Base-by-base conservation (phyloP, 2,329 filamentous ascomycete species). In the Xylariaceae sp. region DNA sequence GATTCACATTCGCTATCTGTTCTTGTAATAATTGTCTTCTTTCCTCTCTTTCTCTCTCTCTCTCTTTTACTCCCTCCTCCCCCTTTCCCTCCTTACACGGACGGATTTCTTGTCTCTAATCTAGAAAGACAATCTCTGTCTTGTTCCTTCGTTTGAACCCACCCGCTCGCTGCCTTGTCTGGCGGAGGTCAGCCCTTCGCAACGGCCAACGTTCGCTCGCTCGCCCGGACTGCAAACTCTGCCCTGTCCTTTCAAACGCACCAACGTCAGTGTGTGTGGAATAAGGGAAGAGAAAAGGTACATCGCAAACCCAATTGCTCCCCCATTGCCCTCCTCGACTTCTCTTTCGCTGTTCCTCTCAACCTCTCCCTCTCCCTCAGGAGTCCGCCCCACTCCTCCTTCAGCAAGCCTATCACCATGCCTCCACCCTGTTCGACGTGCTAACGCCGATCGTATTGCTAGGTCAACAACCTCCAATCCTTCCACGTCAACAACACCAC, bases 1-100 rank as follows among this genome's bases (percentile, higher is more conserved):
- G 53, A 58, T 55, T 56, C 49, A 58, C 57, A 54, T 49, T 61
- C 56, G 53, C 56, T 59, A 42, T 47, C 43, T 52, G 40, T 17
- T 36, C 46, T 50, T 53, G 52, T 40, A 46, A 52, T 50, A 47
- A 44, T 54, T 46, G 42, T 49, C 52, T 46, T 48, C 46, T 44
- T 37, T 36, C 45, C 38, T 44, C 42, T 44, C 36, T 37, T 47
- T 47, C 38, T 25, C 43, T 44, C 37, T 33, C 27, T 33, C 42
- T 40, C 29, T 22, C 27, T 39, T 41, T 46, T 45, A 39, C 54
- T 43, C 51, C 47, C 22, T 49, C 50, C 54, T 42, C 50, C 49
- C 47, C 47, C 40, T 45, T 44, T 45, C 45, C 20, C 41, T 34
- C 38, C 36, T 35, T 40, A 50, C 49, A 48, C 42, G 35, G 4